Conservation (phyloP, 257 asterid genomes). For the Paraleonurus japonicus region DNA sequence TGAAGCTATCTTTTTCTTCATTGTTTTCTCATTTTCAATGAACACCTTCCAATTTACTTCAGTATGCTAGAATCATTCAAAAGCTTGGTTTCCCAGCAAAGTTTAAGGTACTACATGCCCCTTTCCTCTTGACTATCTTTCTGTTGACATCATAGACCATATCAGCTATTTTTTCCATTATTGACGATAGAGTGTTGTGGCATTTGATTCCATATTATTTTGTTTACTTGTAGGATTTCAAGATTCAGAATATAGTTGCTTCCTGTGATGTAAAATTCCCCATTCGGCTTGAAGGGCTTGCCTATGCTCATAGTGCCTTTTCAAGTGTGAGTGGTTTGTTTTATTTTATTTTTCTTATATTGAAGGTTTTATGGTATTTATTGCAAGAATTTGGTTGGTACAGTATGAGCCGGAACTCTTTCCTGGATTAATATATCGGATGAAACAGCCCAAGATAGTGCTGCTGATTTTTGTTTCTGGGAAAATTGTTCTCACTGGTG, state of each 20-base stretch:
- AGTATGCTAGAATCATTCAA: constrained; percentile 76
- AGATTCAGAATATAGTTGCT: constrained; percentile 81
- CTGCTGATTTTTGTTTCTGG: constrained; percentile 92
- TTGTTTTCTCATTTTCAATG: constrained; percentile 12
- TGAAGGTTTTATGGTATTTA: constrained; percentile 14
- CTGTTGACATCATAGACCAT: background rate
- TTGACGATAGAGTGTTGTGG: background rate
- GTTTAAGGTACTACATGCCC: constrained; percentile 50
- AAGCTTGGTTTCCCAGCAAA: constrained; percentile 81
- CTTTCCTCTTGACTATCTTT: background rate
- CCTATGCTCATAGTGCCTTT: constrained; percentile 78
- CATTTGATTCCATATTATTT: background rate
- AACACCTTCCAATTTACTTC: constrained; percentile 17
- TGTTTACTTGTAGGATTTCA: constrained; percentile 52
- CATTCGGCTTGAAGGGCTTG: constrained; percentile 77
- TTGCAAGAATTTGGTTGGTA: constrained; percentile 27
- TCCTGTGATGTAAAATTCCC: constrained; percentile 83
- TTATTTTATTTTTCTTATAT: background rate
- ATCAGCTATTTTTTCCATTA: background rate
- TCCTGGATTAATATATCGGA: constrained; percentile 89
- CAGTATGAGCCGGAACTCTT: constrained; percentile 96
- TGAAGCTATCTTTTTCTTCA: background rate
- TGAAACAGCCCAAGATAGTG: constrained; percentile 94
- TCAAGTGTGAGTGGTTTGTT: constrained; percentile 59
- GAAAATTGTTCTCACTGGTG: constrained; percentile 93